Percentiles rank a stretch among this genome's conserved stretches.
Evolutionary conservation across 257 asterid species (phyloP).

Genomic region (Scutellaria minor): DNA sequence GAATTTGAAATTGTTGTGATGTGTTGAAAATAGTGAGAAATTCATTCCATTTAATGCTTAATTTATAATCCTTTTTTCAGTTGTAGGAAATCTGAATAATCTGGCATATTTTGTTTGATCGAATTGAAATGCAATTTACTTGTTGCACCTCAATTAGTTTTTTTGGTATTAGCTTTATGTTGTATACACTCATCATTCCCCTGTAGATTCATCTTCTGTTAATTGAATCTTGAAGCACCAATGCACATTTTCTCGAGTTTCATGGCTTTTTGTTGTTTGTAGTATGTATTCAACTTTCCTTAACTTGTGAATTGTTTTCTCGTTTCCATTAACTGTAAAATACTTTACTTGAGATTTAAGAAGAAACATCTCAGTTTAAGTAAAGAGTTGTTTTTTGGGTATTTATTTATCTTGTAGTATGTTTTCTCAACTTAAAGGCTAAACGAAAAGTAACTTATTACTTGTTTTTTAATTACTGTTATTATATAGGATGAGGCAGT

Average conservation of each 20-base stretch:
- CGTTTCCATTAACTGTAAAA: no score
- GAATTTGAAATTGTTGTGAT: slow-evolving; percentile 4
- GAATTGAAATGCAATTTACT: not conserved
- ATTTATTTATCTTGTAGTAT: no score
- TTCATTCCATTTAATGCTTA: not conserved
- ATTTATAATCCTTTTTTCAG: no score
- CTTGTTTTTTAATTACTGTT: not conserved
- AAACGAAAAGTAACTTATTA: no score
- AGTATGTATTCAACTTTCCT: not conserved
- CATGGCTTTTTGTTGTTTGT: not conserved
- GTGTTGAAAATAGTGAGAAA: not conserved
- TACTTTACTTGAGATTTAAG: no score
- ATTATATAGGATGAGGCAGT: slow-evolving; percentile 52
- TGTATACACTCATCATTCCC: not conserved
- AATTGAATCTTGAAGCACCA: not conserved
- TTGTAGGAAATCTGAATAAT: not conserved
- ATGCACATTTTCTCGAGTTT: not conserved
- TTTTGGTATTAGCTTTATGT: not conserved
- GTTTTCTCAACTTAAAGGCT: not conserved
- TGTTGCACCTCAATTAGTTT: not conserved
- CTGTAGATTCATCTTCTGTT: not conserved
- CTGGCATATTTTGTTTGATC: not conserved
- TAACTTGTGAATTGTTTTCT: no score
- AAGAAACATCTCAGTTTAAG: no score
- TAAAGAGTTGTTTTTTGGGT: no score